Evolutionary conservation across 2,329 filamentous ascomycete genomes (phyloP), one percentile per base, ranked within the genome.

Genomic region (Ilyonectria mors-panacis): DNA sequence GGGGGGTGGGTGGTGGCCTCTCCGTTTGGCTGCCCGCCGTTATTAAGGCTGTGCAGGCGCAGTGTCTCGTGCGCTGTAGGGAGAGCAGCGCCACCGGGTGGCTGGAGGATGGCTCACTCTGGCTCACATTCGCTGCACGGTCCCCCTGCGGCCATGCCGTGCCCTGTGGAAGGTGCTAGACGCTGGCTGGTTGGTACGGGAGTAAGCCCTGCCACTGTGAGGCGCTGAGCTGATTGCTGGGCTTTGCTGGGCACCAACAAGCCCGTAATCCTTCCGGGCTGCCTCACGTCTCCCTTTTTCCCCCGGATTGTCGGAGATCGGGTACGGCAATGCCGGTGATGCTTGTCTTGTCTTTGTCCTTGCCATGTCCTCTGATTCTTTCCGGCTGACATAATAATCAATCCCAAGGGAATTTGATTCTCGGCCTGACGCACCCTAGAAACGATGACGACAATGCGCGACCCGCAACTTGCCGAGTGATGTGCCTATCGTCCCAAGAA

Each of bases 121-220:
- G 47, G 55, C 30, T 42, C 19, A 33, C 28, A 17, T 12, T 44
- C 28, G 55, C 35, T 17, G 50, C 58, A 56, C 64, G 59, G 28
- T 17, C 28, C n/a, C 39, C n/a, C n/a, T 42, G 15, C 15, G 15
- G 15, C 8, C 15, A 8, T 17, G 39, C 15, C 39, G 15, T 42
- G 15, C 39, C 39, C 42, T 44, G 64, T 78, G 72, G 76, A 78
- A 78, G 69, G 75, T 77, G 73, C 76, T 77, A 77, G 76, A 77
- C 63, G 19, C 28, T 53, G 59, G 53, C 28, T 23, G 48, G 44
- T 57, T 53, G 51, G 30, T 19, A 6, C 6, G 26, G 26, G 26
- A 21, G 37, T 15, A 13, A 39, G 37, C 42, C 35, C 42, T 28
- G 21, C 26, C 30, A 30, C 42, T 37, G n/a, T 39, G n/a, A 37